phyloP scores from a whole-genome alignment of 1,284 basidiomycete species.

The Tremellales sp. region DNA sequence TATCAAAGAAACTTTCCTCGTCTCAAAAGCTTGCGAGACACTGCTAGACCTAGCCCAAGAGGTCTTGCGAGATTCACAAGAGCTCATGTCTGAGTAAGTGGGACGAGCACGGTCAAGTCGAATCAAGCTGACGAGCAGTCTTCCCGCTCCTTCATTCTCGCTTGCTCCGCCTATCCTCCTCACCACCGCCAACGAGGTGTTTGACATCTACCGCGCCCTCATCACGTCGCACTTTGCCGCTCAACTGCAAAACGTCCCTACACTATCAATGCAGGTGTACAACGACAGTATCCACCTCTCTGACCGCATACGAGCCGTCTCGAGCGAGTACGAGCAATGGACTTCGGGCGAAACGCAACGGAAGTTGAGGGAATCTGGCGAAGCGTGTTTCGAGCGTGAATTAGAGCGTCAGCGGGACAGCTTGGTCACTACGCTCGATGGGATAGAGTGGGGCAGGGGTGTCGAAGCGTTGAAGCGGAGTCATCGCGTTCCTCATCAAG shows the following conservation, averaged over 20 bases:
- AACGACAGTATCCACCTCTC: slow-evolving; percentile 79
- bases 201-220: slow-evolving; percentile 77
- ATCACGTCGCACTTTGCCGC: slow-evolving; percentile 66
- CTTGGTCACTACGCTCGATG: slow-evolving; percentile 55
- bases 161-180: slow-evolving; percentile 9
- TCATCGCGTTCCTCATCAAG: slow-evolving; percentile 63
- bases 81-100: not conserved
- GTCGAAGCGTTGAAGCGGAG: slow-evolving; percentile 66
- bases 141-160: slow-evolving; percentile 21
- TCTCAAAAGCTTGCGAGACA: slow-evolving; percentile 48
- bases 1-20: slow-evolving; percentile 31
- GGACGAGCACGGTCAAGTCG: not conserved
- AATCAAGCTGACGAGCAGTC: slow-evolving; percentile 5
- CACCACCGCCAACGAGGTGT: slow-evolving; percentile 58
- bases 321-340: slow-evolving; percentile 51
- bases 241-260: slow-evolving; percentile 56
- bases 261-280: slow-evolving; percentile 69
- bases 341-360: not conserved
- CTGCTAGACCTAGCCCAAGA: slow-evolving; percentile 60
- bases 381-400: slow-evolving; percentile 64
- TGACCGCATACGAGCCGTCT: slow-evolving; percentile 26
- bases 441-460: slow-evolving; percentile 66
- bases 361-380: slow-evolving; percentile 38
- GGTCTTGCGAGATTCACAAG: slow-evolving; percentile 20
- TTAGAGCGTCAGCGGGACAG: slow-evolving; percentile 59